These are phyloP conservation scores for Eucalyptus leucophloia DNA, from an alignment of 345 rosid genomes.

Conservation along the genomic window DNA sequence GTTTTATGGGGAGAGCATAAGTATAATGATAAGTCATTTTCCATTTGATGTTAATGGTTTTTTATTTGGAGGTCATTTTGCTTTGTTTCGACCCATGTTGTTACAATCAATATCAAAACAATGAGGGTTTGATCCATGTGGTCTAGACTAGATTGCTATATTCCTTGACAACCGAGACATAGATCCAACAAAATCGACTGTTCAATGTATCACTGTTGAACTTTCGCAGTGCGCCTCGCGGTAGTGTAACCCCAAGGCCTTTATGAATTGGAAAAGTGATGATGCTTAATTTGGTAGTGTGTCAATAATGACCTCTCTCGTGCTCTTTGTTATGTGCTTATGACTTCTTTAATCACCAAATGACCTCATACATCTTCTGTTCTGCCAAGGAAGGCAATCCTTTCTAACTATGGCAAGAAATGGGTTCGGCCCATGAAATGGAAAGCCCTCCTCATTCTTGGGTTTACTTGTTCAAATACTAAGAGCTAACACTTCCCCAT, in stretches of 20 bases:
- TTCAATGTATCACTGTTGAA: neutral
- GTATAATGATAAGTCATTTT: neutral
- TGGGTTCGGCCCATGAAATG: neutral
- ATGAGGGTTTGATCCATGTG: neutral
- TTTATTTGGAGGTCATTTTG: neutral
- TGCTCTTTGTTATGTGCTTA: neutral
- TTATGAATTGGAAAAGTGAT: neutral
- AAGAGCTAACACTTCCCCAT: neutral
- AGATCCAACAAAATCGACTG: neutral
- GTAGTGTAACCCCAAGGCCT: neutral
- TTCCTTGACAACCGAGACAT: rapidly evolving
- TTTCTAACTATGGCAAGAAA: neutral
- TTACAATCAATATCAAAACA: neutral
- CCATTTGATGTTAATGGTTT: neutral
- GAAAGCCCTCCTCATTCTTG: neutral
- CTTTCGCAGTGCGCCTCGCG: neutral
- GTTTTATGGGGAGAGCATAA: neutral
- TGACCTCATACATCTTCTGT: neutral
- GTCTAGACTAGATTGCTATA: rapidly evolving
- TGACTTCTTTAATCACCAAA: neutral
- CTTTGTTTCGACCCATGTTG: neutral
- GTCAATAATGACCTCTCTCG: neutral
- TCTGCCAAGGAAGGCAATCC: neutral
- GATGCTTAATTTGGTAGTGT: neutral
- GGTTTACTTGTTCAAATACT: neutral